Conservation (phyloP, 768 basidiomycete genomes). For the Rhodotorula diobovata region DNA sequence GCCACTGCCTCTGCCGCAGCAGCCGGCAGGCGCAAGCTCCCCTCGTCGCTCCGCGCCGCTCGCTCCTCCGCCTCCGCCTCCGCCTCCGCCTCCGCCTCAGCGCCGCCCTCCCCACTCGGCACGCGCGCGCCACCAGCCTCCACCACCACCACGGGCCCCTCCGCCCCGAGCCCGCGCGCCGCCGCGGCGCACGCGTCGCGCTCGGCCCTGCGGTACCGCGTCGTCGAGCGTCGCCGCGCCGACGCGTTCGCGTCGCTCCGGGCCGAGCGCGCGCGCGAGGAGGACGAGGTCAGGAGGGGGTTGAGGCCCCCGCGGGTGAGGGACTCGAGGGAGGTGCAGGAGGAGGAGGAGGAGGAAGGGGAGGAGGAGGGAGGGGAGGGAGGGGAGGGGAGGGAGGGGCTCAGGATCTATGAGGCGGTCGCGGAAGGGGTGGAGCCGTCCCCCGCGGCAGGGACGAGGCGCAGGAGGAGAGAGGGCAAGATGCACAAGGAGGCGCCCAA, state of each 20-base stretch:
- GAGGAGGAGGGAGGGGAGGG: no score
- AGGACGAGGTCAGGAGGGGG: conserved; percentile 5
- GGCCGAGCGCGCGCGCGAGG: conserved; percentile 1
- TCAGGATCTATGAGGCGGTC: conserved; percentile 31
- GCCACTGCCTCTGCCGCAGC: background rate
- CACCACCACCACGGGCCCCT: background rate
- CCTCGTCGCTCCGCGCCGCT: conserved; percentile 14
- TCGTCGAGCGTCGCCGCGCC: conserved; percentile 15
- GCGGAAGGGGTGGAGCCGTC: background rate
- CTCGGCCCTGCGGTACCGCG: conserved; percentile 11
- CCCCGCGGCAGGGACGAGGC: background rate
- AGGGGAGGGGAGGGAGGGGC: background rate
- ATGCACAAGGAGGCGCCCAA: background rate
- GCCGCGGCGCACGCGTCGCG: background rate
- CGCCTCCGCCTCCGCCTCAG: background rate
- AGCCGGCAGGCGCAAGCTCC: conserved; percentile 29
- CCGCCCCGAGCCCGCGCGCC: background rate
- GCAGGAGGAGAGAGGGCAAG: background rate
- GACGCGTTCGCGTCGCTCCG: background rate
- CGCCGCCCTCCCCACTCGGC: background rate
- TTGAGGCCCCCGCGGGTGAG: conserved; percentile 5
- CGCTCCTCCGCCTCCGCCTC: background rate
- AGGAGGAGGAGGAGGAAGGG: background rate
- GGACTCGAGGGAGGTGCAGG: background rate
- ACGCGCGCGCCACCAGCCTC: no score